Percentiles rank a stretch among this genome's conserved stretches.
Evolutionary conservation across 2,329 filamentous ascomycete species (phyloP).

Genomic region (Xylaria sp.): DNA sequence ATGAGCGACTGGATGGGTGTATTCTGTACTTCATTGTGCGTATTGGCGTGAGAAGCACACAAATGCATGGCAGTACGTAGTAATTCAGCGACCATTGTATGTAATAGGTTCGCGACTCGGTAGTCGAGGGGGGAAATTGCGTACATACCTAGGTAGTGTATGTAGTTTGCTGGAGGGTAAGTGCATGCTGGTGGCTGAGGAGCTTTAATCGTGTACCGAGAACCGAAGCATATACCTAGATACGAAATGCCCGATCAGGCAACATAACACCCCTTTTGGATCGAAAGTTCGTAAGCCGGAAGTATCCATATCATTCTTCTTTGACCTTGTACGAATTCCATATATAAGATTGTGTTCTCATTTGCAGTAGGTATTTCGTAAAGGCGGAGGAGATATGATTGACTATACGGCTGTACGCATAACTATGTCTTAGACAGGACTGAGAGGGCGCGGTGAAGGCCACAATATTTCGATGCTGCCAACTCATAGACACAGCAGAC

Average conservation of each 20-base stretch:
- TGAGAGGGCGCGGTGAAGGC: not conserved
- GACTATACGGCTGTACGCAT: not conserved
- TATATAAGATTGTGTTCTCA: conserved; percentile 3
- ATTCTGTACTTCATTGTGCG: not conserved
- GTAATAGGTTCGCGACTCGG: not conserved
- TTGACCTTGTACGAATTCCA: not conserved
- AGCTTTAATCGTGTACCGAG: not conserved
- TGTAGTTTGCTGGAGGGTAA: not conserved
- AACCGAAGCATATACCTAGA: not conserved
- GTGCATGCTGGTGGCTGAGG: not conserved
- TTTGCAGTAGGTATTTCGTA: not conserved
- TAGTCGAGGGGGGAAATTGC: not conserved
- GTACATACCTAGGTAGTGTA: not conserved
- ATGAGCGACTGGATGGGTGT: not conserved
- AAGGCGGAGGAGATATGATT: not conserved
- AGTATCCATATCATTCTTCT: not conserved
- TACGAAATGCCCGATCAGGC: conserved; percentile 15
- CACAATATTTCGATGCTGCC: not conserved
- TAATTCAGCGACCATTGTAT: not conserved
- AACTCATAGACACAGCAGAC: conserved; percentile 19
- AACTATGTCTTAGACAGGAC: conserved; percentile 33
- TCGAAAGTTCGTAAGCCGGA: not conserved
- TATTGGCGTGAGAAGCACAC: not conserved
- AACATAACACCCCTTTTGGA: conserved; percentile 7
- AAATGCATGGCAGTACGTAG: not conserved